Evolutionary conservation across 2,329 filamentous ascomycete genomes (phyloP), one percentile per base, ranked within the genome.

Genomic region (Fusarium agapanthi): DNA sequence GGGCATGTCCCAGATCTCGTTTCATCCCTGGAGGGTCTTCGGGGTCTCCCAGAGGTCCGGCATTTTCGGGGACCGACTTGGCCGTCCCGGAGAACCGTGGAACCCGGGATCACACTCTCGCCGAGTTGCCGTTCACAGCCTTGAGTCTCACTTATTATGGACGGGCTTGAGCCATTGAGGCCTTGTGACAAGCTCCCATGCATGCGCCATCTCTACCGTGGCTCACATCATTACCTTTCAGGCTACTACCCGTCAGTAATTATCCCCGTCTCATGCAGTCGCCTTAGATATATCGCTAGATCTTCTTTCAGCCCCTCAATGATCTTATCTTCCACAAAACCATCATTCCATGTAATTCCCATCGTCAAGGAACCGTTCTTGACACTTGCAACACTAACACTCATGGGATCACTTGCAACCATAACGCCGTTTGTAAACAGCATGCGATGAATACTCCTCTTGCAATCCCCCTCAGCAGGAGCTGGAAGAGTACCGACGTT

Each of bases 401-500:
- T 77, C 6, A 90, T 72, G 0, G 85, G 83, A 2, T 84, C 72
- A 1, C 86, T 84, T 3, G 80, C 79, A 9, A 84, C 79, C 65
- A 82, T 83, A 30, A 84, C 82, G 1, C 86, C 83, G 65, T 89
- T 88, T 1, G 85, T 83, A 74, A 89, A 89, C 20, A 88, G 71
- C 24, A 82, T 76, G n/a, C 85, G 82, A 8, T 81, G 80, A 30
- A 88, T 81, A 6, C 35, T 54, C 24, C 69, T 67, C 82, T 83
- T 84, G 14, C 15, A 32, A 7, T 50, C 64, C 3, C 62, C 66
- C 4, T 40, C 66, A 4, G 48, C 28, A 50, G 60, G 41, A 15
- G 53, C 35, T 50, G 60, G 37, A 15, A 72, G 12, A 45, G 69
- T 61, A 10, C 88, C 88, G 10, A 89, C 66, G 73, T 89, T 90